These are phyloP conservation scores for Wickerhamiella siamensis DNA, from an alignment of 805 yeast species.

Conservation along the genomic window DNA sequence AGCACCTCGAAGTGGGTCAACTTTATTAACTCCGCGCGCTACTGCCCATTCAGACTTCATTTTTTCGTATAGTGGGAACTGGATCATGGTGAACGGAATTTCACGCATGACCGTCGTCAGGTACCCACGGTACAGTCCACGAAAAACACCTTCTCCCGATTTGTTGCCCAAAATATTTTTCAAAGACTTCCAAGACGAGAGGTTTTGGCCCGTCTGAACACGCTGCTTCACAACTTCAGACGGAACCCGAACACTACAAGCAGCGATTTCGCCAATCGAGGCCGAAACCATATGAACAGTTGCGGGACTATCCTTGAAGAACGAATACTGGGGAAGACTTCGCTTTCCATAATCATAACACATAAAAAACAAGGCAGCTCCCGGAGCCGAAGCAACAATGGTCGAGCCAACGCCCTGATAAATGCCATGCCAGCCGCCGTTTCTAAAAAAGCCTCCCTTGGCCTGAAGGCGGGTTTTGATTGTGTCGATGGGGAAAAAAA, in stretches of 20 bases:
- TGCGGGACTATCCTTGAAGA: conserved; percentile 21
- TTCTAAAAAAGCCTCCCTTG: conserved; percentile 77
- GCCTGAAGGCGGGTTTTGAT: conserved; percentile 91
- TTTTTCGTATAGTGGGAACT: conserved; percentile 84
- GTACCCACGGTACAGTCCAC: conserved; percentile 89
- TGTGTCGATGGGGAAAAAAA: conserved; percentile 93
- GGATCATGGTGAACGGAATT: conserved; percentile 91
- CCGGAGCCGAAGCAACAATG: conserved; percentile 88
- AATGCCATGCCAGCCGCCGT: conserved; percentile 88
- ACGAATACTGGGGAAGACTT: conserved; percentile 4
- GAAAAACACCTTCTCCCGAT: conserved; percentile 61
- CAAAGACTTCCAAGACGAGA: conserved; percentile 54
- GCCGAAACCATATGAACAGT: conserved; percentile 77
- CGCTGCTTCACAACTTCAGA: conserved; percentile 93
- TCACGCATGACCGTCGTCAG: conserved; percentile 83
- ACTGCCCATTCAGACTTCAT: conserved; percentile 49
- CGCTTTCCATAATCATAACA: conserved; percentile 48
- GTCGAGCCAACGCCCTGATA: conserved; percentile 89
- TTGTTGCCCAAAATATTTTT: conserved; percentile 44
- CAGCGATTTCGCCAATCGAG: conserved; percentile 80
- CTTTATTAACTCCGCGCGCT: conserved; percentile 33
- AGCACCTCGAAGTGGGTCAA: conserved; percentile 65
- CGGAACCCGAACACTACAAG: conserved; percentile 90
- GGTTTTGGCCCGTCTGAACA: conserved; percentile 58
- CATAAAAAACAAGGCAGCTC: conserved; percentile 60